Conservation (phyloP, 2,329 filamentous ascomycete genomes). For the Rutstroemia sydowiana region DNA sequence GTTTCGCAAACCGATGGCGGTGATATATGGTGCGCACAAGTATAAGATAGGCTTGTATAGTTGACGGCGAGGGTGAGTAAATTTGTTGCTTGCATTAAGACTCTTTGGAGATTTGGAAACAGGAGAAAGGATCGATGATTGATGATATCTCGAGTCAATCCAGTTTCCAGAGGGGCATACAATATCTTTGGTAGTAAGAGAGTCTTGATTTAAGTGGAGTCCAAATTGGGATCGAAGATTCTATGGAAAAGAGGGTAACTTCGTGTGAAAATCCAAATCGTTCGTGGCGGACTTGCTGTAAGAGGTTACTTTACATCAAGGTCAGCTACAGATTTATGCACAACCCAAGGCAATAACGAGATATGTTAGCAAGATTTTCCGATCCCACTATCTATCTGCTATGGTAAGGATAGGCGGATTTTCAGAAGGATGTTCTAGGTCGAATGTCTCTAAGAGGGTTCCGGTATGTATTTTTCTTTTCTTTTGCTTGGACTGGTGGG, state of each 20-base stretch:
- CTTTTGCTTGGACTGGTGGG: background rate
- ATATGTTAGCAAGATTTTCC: background rate
- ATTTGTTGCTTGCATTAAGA: background rate
- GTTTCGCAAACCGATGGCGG: background rate
- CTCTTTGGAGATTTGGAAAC: background rate
- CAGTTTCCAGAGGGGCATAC: no score
- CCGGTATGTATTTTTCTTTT: background rate
- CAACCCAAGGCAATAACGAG: background rate
- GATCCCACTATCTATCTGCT: slow-evolving; percentile 3
- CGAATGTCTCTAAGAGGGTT: background rate
- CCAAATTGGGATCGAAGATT: background rate
- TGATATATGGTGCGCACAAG: background rate
- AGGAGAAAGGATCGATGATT: background rate
- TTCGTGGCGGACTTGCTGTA: background rate
- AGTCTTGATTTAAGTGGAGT: background rate
- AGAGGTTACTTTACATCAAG: slow-evolving; percentile 4
- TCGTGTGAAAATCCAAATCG: background rate
- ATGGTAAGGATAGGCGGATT: background rate
- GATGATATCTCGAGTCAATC: background rate
- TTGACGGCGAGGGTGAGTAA: background rate
- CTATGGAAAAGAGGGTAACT: background rate
- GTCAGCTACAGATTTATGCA: slow-evolving; percentile 5
- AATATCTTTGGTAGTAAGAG: no score
- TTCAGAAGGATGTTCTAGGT: background rate
- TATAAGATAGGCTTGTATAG: background rate